Evolutionary conservation across 2,329 filamentous ascomycete species (phyloP), one percentile per base, ranked within the genome.

Genomic region (Aspergillus melleus): DNA sequence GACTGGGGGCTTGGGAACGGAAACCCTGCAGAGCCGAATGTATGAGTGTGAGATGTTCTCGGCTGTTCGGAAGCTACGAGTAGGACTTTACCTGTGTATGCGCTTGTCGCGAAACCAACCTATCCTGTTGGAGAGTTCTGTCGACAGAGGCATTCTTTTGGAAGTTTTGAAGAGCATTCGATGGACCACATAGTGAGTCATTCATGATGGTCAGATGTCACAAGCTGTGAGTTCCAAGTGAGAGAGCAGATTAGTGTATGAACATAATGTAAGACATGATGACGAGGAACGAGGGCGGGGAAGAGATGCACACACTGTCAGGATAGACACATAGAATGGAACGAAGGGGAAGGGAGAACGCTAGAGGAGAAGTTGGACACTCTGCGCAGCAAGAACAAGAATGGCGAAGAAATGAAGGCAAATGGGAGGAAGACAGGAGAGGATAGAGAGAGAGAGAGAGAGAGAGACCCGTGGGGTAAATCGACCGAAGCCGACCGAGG

Each of bases 151-250:
- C 79, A 74, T 92, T 89, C 68, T 89, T 87, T 68, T 89, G 84
- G 72, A 92, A 86, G 70, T 84, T 88, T 75, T 91, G 90, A 55
- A 91, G 84, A 63, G 89, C 84, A 75, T 90, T 92, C 12, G 90
- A 90, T 19, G 90, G 89, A 60, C 90, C 89, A 73, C 90, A 93
- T 58, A 90, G 79, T 66, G 84, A 82, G 69, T 90, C 87, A 55
- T 85, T 81, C 88, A 90, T 90, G 67, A 65, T 79, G 70, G 49
- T 55, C 69, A 52, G 52, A 32, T 57, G 4, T 14, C 32, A 32
- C 22, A 11, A 10, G 26, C 26, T 22, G 24, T 14, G 4, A 16
- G 42, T 19, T 30, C 36, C 36, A 42, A 16, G 22, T 19, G 22
- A 12, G n/a, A 29, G 12, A 52, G 19, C 6, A 50, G 56, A 46